A percentile compares a stretch with the other conserved stretches of the same genome.
These are phyloP conservation scores for Candida caryicola DNA, from an alignment of 805 yeast species.

Conservation along the genomic window DNA sequence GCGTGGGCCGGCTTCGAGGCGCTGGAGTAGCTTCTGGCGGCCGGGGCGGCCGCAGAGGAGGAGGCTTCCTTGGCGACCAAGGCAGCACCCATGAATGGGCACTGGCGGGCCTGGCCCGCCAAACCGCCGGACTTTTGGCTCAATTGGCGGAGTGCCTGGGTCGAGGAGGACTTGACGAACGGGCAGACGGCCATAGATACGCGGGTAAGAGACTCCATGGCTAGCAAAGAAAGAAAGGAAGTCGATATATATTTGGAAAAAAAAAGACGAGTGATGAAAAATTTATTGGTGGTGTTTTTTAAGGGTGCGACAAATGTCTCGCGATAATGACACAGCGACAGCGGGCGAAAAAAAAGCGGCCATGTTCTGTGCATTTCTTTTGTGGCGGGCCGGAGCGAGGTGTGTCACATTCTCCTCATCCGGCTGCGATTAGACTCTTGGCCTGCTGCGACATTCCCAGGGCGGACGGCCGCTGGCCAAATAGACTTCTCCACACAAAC, in stretches of 20 bases:
- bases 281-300: too few relatives aligned
- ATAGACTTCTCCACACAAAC: too few relatives aligned
- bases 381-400: too few relatives aligned
- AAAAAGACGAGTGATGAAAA: neutral
- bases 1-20: constrained; percentile 47
- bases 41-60: constrained; percentile 6
- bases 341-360: too few relatives aligned
- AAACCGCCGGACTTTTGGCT: constrained; percentile 44
- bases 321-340: too few relatives aligned
- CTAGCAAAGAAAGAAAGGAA: neutral
- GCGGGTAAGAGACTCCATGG: constrained; percentile 77
- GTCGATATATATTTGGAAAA: neutral
- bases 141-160: constrained; percentile 57
- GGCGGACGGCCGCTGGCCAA: too few relatives aligned
- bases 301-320: neutral
- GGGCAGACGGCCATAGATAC: constrained; percentile 83
- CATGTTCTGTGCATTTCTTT: too few relatives aligned
- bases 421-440: too few relatives aligned
- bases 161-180: constrained; percentile 63
- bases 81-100: constrained; percentile 93
- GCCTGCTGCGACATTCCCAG: too few relatives aligned
- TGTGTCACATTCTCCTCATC: too few relatives aligned
- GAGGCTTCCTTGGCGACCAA: constrained; percentile 40
- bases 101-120: constrained; percentile 59
- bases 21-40: constrained; percentile 41